These are phyloP conservation scores for Nakazawaea laoshanensis DNA, from an alignment of 805 yeast species.

Conservation along the genomic window DNA sequence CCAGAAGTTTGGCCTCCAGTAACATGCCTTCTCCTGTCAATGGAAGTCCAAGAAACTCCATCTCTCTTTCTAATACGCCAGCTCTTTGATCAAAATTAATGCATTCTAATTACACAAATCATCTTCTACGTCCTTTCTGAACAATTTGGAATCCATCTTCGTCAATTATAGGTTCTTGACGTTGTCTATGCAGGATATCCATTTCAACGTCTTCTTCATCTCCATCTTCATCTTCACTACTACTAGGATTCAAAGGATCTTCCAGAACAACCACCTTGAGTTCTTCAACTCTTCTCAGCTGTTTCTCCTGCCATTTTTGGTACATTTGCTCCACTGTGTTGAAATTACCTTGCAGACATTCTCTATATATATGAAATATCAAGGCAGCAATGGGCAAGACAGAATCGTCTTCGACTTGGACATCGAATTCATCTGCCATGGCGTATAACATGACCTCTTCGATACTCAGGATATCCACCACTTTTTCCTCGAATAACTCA, in stretches of 20 bases:
- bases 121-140: constrained; percentile 57
- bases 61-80: no score
- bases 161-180: constrained; percentile 64
- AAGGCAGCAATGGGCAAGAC: constrained; percentile 66
- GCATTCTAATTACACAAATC: no score
- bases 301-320: constrained; percentile 46
- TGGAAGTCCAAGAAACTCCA: constrained; percentile 10
- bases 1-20: constrained; percentile 4
- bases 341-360: constrained; percentile 48
- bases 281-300: constrained; percentile 26
- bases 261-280: constrained; percentile 37
- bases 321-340: constrained; percentile 51
- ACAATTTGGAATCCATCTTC: constrained; percentile 95
- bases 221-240: constrained; percentile 37
- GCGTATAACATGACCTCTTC: constrained; percentile 83
- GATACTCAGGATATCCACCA: constrained; percentile 68
- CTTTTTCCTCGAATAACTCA: constrained; percentile 61
- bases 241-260: constrained; percentile 60
- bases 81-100: no score
- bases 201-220: constrained; percentile 26
- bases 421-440: constrained; percentile 93
- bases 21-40: constrained; percentile 4
- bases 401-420: constrained; percentile 80
- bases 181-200: constrained; percentile 19
- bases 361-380: constrained; percentile 57